phyloP scores from a whole-genome alignment of 352 stramenopile species.

The Phytophthora brassicae region DNA sequence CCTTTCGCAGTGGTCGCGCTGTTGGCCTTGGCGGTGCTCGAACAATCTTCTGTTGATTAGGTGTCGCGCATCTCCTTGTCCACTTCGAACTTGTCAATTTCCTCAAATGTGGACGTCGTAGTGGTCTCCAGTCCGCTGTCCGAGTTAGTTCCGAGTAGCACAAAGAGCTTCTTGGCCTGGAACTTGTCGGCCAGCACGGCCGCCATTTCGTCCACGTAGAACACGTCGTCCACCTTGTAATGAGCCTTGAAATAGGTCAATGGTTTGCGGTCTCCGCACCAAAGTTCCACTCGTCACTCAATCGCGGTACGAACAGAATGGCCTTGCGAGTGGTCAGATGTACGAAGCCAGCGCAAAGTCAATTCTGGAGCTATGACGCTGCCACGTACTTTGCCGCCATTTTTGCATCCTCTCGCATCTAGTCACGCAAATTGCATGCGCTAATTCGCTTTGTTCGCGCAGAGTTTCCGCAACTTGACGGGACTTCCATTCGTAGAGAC shows the following conservation, averaged over 20 bases:
- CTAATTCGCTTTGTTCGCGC: too few relatives aligned
- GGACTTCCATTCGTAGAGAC: too few relatives aligned
- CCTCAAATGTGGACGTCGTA: slow-evolving; percentile 78
- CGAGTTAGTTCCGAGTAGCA: slow-evolving; percentile 79
- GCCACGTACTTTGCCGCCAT: too few relatives aligned
- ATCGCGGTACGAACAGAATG: slow-evolving; percentile 92
- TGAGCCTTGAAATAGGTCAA: slow-evolving; percentile 76
- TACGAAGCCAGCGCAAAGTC: slow-evolving; percentile 88
- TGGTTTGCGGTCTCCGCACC: slow-evolving; percentile 92
- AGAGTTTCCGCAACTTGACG: too few relatives aligned
- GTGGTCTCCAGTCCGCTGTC: slow-evolving; percentile 76
- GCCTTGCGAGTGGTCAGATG: slow-evolving; percentile 76
- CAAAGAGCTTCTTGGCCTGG: slow-evolving; percentile 63
- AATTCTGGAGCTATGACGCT: too few relatives aligned
- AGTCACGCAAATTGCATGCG: too few relatives aligned
- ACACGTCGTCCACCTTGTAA: slow-evolving; percentile 93
- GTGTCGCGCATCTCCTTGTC: slow-evolving; percentile 48
- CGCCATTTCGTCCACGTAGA: slow-evolving; percentile 76
- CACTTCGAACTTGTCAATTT: slow-evolving; percentile 69
- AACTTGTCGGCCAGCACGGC: slow-evolving; percentile 70
- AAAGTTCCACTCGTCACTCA: slow-evolving; percentile 93
- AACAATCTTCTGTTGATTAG: slow-evolving; percentile 1
- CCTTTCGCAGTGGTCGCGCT: not conserved
- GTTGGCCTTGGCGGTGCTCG: too few relatives aligned
- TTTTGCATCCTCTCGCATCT: too few relatives aligned